Evolutionary conservation across 139 green algal genomes (phyloP).

Genomic region (Monoraphidium neglectum): DNA sequence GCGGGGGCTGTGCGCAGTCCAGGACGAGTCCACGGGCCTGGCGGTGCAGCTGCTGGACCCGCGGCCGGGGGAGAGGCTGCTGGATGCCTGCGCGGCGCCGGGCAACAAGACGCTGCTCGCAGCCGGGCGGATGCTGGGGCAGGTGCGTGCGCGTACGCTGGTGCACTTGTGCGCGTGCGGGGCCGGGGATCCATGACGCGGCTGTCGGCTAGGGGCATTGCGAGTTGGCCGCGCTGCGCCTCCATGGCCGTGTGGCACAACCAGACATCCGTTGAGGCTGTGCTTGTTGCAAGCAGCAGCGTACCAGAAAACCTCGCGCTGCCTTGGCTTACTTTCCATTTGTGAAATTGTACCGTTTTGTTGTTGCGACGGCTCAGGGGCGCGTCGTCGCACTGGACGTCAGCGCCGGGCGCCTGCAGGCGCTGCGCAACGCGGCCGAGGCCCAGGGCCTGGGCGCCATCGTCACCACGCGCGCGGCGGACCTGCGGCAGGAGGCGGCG

Average conservation of each 20-base stretch:
- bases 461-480: slow-evolving; percentile 18
- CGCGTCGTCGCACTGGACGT: slow-evolving; percentile 60
- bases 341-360: too few species aligned
- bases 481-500: slow-evolving; percentile 37
- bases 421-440: slow-evolving; percentile 35
- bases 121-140: slow-evolving; percentile 67
- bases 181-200: neutral
- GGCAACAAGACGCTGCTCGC: slow-evolving; percentile 87
- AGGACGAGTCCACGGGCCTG: slow-evolving; percentile 86
- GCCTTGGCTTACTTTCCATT: too few species aligned
- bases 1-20: slow-evolving; percentile 43
- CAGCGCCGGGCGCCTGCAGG: slow-evolving; percentile 27
- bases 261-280: too few species aligned
- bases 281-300: too few species aligned
- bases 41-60: slow-evolving; percentile 83
- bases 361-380: too few species aligned
- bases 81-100: slow-evolving; percentile 90
- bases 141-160: slow-evolving; percentile 41
- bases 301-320: too few species aligned
- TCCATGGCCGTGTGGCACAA: too few species aligned
- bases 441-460: slow-evolving; percentile 29
- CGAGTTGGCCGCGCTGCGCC: too few species aligned
- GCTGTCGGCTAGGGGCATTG: too few species aligned
- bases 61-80: slow-evolving; percentile 72
- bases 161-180: neutral